Percentiles rank a stretch among this genome's conserved stretches.
These are phyloP conservation scores for Rhynchospora breviuscula DNA, from an alignment of 176 grass and related monocot species.

Conservation along the genomic window DNA sequence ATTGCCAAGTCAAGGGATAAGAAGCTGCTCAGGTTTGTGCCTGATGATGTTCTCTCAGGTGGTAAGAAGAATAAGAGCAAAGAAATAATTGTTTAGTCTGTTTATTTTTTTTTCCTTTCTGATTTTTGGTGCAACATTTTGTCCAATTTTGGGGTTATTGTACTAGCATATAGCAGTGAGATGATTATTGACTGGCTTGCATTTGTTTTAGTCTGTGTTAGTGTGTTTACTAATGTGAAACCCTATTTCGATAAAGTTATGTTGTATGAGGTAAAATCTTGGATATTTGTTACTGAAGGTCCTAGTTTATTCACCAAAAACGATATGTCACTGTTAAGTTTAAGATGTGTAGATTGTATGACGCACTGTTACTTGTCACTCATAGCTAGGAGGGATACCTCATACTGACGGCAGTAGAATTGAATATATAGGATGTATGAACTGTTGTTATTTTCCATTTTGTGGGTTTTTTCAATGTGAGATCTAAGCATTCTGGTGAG, in stretches of 20 bases:
- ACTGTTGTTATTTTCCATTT: not conserved
- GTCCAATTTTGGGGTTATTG: not conserved
- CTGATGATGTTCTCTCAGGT: constrained; percentile 60
- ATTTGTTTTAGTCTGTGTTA: not conserved
- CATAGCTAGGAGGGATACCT: not conserved
- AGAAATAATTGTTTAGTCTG: constrained; percentile 34
- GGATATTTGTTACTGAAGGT: not conserved
- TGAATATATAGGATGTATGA: not conserved
- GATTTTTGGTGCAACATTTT: not conserved
- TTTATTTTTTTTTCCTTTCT: not conserved
- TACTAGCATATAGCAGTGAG: not conserved
- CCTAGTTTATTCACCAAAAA: not conserved
- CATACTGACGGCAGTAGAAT: not conserved
- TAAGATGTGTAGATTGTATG: not conserved
- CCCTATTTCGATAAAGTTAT: not conserved
- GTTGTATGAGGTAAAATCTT: not conserved
- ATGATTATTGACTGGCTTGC: not conserved
- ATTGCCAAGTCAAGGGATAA: constrained; percentile 89
- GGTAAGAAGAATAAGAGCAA: constrained; percentile 44
- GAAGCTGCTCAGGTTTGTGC: constrained; percentile 66
- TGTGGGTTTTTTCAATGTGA: not conserved
- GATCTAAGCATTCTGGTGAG: not conserved
- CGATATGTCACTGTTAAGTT: not conserved
- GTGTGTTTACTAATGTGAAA: not conserved
- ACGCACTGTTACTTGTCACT: not conserved